Percentiles rank a stretch among this genome's conserved stretches.
Evolutionary conservation across 1,139 yeast genomes (phyloP).

Genomic region (Tardiomyces digboiensis): DNA sequence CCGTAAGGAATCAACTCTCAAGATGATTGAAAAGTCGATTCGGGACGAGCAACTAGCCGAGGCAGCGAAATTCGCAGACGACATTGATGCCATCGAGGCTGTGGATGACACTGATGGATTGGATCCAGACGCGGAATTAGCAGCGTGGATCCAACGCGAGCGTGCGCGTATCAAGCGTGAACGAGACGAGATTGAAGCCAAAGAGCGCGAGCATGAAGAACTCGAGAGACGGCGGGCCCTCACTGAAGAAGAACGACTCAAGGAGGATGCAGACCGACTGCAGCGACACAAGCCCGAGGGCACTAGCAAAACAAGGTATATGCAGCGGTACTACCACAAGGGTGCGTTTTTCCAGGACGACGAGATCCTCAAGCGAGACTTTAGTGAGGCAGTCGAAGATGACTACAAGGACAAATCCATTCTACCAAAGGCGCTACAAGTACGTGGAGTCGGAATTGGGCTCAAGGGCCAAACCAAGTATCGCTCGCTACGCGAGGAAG

Average conservation of each 20-base stretch:
- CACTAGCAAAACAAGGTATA: constrained; percentile 10
- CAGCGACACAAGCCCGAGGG: constrained; percentile 7
- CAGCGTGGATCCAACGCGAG: constrained; percentile 40
- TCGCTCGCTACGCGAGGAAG: constrained; percentile 19
- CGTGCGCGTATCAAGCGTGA: constrained; percentile 36
- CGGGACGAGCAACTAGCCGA: background rate
- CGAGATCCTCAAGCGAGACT: constrained; percentile 24
- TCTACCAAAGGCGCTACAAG: constrained; percentile 23
- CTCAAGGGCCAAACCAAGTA: constrained; percentile 20
- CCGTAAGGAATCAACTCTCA: background rate
- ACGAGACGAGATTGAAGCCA: constrained; percentile 26
- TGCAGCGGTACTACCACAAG: constrained; percentile 25
- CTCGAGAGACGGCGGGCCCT: constrained; percentile 23
- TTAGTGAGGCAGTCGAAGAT: constrained; percentile 19
- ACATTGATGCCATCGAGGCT: constrained; percentile 11
- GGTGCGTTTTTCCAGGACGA: constrained; percentile 31
- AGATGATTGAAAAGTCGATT: background rate
- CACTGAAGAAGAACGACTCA: constrained; percentile 24
- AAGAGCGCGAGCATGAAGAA: constrained; percentile 35
- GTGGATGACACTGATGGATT: constrained; percentile 49
- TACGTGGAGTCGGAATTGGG: constrained; percentile 18
- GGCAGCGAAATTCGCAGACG: background rate
- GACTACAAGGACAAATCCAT: constrained; percentile 20
- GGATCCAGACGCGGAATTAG: constrained; percentile 38
- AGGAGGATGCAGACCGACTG: constrained; percentile 9